phyloP scores from a whole-genome alignment of 768 basidiomycete genomes.

The Pisolithus marmoratus region DNA sequence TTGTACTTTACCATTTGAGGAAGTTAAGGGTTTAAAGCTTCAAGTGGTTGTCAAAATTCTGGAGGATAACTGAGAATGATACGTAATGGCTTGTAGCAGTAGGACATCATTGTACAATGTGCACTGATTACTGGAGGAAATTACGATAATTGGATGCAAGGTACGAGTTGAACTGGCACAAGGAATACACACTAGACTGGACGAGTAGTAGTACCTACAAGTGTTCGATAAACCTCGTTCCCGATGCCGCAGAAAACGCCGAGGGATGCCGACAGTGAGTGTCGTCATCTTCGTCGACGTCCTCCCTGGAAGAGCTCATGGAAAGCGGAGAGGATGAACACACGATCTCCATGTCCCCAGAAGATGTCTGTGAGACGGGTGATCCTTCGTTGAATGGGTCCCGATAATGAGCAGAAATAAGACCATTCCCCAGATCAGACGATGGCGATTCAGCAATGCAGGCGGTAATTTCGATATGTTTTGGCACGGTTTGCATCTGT shows the following conservation, averaged over 20 bases:
- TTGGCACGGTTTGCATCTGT: conserved; percentile 1
- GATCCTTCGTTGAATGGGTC: conserved; percentile 19
- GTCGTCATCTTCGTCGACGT: conserved; percentile 7
- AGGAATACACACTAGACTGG: background rate
- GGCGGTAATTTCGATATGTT: background rate
- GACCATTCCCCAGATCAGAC: conserved; percentile 17
- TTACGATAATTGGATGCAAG: background rate
- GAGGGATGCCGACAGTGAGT: conserved; percentile 17
- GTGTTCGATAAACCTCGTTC: conserved; percentile 45
- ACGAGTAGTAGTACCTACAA: conserved; percentile 7
- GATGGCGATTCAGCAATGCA: conserved; percentile 22
- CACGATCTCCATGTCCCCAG: conserved; percentile 5
- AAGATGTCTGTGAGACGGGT: conserved; percentile 1
- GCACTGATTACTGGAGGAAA: background rate
- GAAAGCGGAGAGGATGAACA: conserved; percentile 28
- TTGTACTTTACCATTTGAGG: too few species aligned
- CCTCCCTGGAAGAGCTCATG: conserved; percentile 17
- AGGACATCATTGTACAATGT: background rate
- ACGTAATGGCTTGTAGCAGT: too few species aligned
- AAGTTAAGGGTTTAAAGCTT: too few species aligned
- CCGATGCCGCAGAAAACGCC: conserved; percentile 25
- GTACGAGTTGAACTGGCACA: background rate
- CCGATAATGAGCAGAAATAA: conserved; percentile 7
- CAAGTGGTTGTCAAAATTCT: too few species aligned
- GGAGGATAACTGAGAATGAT: too few species aligned